Percentiles rank a stretch among this genome's conserved stretches.
Conservation (phyloP, 495 filamentous ascomycete genomes). For the Articulospora tetracladia region DNA sequence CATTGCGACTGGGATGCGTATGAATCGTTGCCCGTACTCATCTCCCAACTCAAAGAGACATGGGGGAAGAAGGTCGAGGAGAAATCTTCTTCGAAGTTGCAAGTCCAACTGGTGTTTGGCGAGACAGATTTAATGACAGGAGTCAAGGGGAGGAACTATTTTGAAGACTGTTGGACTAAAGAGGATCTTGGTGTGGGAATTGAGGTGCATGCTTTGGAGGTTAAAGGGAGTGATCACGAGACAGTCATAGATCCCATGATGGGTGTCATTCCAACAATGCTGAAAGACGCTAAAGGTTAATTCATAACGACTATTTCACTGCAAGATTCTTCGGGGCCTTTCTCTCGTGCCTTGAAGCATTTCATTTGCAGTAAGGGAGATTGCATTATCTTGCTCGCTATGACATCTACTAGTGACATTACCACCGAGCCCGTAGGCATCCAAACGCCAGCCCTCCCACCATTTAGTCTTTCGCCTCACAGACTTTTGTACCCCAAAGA, state of each 20-base stretch:
- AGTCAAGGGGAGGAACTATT: conserved; percentile 18
- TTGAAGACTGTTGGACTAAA: conserved; percentile 17
- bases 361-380: too few species aligned
- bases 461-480: too few species aligned
- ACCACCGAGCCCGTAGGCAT: too few species aligned
- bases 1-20: conserved; percentile 13
- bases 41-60: not conserved
- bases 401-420: too few species aligned
- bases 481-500: too few species aligned
- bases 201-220: conserved; percentile 6
- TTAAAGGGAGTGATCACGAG: conserved; percentile 17
- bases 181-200: conserved; percentile 18
- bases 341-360: too few species aligned
- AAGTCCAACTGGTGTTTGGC: conserved; percentile 13
- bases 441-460: too few species aligned
- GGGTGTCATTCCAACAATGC: not conserved
- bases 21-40: conserved; percentile 12
- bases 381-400: too few species aligned
- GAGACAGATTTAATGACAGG: conserved; percentile 21
- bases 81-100: conserved; percentile 8
- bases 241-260: conserved; percentile 8
- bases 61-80: conserved; percentile 12
- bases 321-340: too few species aligned
- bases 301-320: too few species aligned
- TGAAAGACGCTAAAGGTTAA: not conserved